Percentiles rank a stretch among this genome's conserved stretches.
phyloP scores from a whole-genome alignment of 805 yeast genomes.

The Lipomyces sp. region DNA sequence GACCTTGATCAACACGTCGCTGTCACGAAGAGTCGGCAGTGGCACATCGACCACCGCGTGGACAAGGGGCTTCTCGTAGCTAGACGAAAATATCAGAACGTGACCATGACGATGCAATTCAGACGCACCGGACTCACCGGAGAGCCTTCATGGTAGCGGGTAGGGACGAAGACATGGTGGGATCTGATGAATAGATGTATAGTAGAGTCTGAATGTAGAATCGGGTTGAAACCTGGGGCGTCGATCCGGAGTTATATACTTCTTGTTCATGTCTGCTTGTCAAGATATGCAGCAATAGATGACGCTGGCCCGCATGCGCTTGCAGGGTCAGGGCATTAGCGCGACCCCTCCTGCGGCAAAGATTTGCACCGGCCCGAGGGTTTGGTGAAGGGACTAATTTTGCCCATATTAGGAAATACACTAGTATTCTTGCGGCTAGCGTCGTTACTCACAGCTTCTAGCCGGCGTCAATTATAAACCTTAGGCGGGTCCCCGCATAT shows the following conservation, averaged over 20 bases:
- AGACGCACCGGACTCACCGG: constrained; percentile 17
- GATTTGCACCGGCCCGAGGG: neutral
- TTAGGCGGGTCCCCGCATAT: too few relatives aligned
- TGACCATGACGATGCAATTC: too few relatives aligned
- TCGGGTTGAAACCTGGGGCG: neutral
- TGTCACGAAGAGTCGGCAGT: constrained; percentile 29
- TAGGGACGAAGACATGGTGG: constrained; percentile 20
- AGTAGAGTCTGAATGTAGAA: neutral
- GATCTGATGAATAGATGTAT: neutral
- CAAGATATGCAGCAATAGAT: neutral
- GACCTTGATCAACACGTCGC: constrained; percentile 35
- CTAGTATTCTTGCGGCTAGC: neutral
- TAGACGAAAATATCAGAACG: constrained; percentile 1
- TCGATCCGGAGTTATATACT: neutral
- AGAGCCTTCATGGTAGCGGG: constrained; percentile 36
- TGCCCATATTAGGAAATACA: neutral
- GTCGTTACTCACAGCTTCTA: too few relatives aligned
- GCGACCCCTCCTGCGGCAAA: neutral
- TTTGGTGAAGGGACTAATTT: neutral
- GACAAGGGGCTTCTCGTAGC: constrained; percentile 33
- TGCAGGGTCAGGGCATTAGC: neutral
- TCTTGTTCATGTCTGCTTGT: neutral
- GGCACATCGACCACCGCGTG: constrained; percentile 30
- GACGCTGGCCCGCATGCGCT: neutral
- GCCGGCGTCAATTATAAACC: too few relatives aligned